Conservation (phyloP, 2,329 filamentous ascomycete genomes). For the Sporothrix phasma region DNA sequence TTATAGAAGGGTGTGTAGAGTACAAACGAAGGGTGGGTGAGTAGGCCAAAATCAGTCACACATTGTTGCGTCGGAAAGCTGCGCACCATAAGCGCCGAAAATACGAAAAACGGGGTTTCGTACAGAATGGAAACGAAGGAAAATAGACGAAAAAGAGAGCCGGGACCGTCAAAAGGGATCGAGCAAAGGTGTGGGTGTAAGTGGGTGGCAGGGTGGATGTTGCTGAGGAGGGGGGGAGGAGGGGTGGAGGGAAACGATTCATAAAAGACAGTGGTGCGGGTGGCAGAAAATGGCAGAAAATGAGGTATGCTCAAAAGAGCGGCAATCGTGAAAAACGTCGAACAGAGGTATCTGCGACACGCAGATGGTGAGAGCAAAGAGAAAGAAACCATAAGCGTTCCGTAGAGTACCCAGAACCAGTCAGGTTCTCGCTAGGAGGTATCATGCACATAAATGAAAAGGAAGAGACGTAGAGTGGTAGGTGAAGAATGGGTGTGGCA, state of each 20-base stretch:
- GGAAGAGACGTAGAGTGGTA: not conserved
- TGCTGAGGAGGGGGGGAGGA: not conserved
- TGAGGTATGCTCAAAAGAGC: not conserved
- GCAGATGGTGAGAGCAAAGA: not conserved
- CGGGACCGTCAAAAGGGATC: not conserved
- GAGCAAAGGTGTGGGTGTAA: not conserved
- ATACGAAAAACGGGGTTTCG: not conserved
- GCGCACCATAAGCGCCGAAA: constrained; percentile 1
- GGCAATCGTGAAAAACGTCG: not conserved
- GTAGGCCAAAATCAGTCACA: not conserved
- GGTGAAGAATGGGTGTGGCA: not conserved
- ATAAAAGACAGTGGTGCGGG: not conserved
- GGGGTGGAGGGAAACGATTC: not conserved
- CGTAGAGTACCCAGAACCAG: constrained; percentile 18
- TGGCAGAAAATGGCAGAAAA: not conserved
- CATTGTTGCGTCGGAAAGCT: not conserved
- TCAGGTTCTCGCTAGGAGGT: constrained; percentile 17
- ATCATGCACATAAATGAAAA: constrained; percentile 15
- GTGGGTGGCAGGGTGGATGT: constrained; percentile 1
- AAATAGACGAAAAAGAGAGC: not conserved
- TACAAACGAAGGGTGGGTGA: not conserved
- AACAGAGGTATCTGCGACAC: not conserved
- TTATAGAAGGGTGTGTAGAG: not conserved
- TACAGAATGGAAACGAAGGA: constrained; percentile 1
- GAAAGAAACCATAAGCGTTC: constrained; percentile 8